Evolutionary conservation across 495 filamentous ascomycete genomes (phyloP), one percentile per base, ranked within the genome.

Genomic region (Chlorociboria aeruginascens): DNA sequence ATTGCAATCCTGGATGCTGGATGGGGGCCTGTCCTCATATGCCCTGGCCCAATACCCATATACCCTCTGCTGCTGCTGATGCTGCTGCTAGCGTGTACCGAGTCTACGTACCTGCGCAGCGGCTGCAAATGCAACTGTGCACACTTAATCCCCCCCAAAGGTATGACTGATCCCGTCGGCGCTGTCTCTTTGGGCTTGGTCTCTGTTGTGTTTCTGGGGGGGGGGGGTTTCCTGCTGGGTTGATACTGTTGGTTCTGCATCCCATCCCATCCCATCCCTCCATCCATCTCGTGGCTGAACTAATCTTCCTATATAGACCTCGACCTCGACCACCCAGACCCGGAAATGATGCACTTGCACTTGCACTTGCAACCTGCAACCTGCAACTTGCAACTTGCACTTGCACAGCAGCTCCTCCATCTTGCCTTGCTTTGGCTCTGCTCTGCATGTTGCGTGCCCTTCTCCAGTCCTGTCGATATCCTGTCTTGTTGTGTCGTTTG

Each of bases 151-250:
- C 17, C 38, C 32, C 36, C 6, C 17, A 42, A 46, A 53, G 51
- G 51, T 34, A 48, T 50, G 54, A 57, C 54, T 40, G 46, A 57
- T 57, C 54, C 40, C 50, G 54, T 57, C 51, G 46, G 54, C 54
- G 50, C 46, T 6, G 41, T 35, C 36, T 25, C 34, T 41, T 48
- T 47, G 49, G 49, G 45, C 45, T 40, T 51, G 25, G 10, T 37
- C 34, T 20, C n/a, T 31, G 28, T 28, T 43, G 3, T 25, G 1
- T 32, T 31, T 25, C n/a, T n/a, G n/a, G n/a, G n/a, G n/a, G n/a
- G n/a, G n/a, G n/a, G n/a, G n/a, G n/a, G n/a, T n/a, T n/a, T n/a
- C n/a, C n/a, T n/a, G n/a, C n/a, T n/a, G n/a, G n/a, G 11, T n/a
- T 32, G 16, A 2, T 43, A 9, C 39, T 40, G 44, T 31, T 48